A percentile compares a stretch with the other conserved stretches of the same genome.
Conservation (phyloP, 108 stramenopile species). For the Nitzschia sp. region DNA sequence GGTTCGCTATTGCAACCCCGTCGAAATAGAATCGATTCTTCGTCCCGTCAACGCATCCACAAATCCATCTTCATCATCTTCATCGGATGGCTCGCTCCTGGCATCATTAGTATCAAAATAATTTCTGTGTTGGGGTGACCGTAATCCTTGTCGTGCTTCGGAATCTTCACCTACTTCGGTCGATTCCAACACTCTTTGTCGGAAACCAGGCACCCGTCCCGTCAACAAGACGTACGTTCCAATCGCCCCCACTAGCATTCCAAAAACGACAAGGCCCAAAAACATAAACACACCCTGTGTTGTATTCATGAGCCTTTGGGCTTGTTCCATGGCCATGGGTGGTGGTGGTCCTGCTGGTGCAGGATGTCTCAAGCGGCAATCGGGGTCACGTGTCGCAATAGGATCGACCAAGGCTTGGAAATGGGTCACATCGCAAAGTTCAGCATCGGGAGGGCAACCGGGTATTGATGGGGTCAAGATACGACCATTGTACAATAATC, state of each 20-base stretch:
- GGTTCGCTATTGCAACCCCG: background rate
- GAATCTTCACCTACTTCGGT: background rate
- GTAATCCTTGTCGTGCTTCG: constrained; percentile 1
- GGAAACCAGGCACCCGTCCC: background rate
- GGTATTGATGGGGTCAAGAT: constrained; percentile 61
- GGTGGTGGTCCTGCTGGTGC: background rate
- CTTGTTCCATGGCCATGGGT: background rate
- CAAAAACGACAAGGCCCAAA: background rate
- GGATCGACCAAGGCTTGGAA: constrained; percentile 47
- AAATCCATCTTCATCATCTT: constrained; percentile 4
- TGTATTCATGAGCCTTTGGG: constrained; percentile 1
- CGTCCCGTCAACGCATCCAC: background rate
- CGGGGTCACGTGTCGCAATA: constrained; percentile 49
- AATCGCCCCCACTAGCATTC: constrained; percentile 1
- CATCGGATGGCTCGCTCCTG: background rate
- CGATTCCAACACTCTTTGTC: background rate
- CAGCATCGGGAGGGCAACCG: constrained; percentile 47
- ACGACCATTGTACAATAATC: constrained; percentile 77
- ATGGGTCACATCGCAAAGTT: constrained; percentile 63
- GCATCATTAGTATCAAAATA: background rate
- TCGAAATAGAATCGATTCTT: background rate
- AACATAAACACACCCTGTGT: constrained; percentile 3
- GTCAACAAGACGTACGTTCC: background rate
- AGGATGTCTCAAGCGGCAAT: too few species aligned
- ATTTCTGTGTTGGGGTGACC: background rate